Evolutionary conservation across 768 basidiomycete genomes (phyloP), one percentile per base, ranked within the genome.

Genomic region (Phlegmacium glaucopus): DNA sequence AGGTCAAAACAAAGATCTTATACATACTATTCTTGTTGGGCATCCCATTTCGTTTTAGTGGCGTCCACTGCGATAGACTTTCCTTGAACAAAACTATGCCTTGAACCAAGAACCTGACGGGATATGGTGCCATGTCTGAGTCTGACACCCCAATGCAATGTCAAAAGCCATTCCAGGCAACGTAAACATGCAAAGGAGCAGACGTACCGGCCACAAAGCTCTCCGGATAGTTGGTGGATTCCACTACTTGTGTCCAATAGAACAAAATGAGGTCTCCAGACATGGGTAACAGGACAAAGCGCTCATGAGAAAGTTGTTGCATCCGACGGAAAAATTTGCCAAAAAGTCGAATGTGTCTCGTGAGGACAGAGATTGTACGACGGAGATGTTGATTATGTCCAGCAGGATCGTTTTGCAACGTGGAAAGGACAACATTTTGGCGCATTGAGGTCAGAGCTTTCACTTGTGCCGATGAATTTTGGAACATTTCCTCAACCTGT

Each of bases 11-110:
- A 38, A 35, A 36, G 29, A n/a, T 44, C 25, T 28, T 25, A 32
- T 28, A 28, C 76, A 16, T 59, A 84, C 87, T 75, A 51, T 78
- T 79, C 54, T 75, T 72, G 51, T 85, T 87, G 25, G 72, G 62
- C 4, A 72, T 72, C 2, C 84, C 85, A 53, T 79, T 76, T 56
- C 79, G 81, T 47, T 79, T 77, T 15, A 71, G 62, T 3, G 85
- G 82, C 1, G 84, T 76, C 89, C 90, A 93, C 58, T 83, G 85
- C 8, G 81, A 75, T 17, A 93, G 73, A 53, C 79, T 87, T 48
- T 91, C 90, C 56, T 87, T 90, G 69, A 93, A 92, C 8, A 93
- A 67, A 6, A 87, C 85, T 82, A 93, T 85, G 3, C 85, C 87
- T 59, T 91, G 90, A 0, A 92, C 87, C 48, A 93, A 70, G 57